Evolutionary conservation across 148 eudicot species (phyloP), one percentile per base, ranked within the genome.

Genomic region (Amaranthus palmeri): DNA sequence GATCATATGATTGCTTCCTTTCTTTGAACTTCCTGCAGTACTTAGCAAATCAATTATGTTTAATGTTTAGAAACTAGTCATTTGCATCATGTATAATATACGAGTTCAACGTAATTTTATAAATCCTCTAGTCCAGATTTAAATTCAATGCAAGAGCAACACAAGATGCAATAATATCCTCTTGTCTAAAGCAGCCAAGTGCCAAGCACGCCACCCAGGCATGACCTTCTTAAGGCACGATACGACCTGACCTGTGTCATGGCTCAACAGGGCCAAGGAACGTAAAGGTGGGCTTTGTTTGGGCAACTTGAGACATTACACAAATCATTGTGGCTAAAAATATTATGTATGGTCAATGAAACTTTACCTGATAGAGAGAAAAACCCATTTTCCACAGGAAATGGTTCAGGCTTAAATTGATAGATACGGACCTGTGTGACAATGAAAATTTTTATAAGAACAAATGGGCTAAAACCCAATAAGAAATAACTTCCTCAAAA

Each of bases 341-440:
- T 60, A 57, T 25, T 25, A 25, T 25, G 36, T 25, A 25, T 67
- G 50, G 56, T 51, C 46, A 66, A 42, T 72, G 57, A 54, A 67
- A 46, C 5, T 67, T 58, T 82, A 92, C 96, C 96, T 85, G 83
- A 82, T 71, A 86, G 74, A 61, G 88, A 81, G 74, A 87, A 53
- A 60, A 90, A 85, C 43, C 78, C 81, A 88, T 44, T 80, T 43
- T 82, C 96, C 61, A 77, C 47, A 69, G 84, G 68, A 67, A 86
- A 84, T 48, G 88, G 78, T 80, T 93, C 98, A 10, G 92, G 80
- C 82, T 93, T 93, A 14, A 93, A 78, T 54, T 82, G 85, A 77
- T 83, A 85, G 58, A 87, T 81, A 54, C 88, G 87, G 68, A 91
- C 88, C 98, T 93, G 88, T 69, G 57, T 12, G 56, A 73, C 54